A percentile compares a stretch with the other conserved stretches of the same genome.
Conservation (phyloP, 805 yeast genomes). For the Candida ascalaphidarum region DNA sequence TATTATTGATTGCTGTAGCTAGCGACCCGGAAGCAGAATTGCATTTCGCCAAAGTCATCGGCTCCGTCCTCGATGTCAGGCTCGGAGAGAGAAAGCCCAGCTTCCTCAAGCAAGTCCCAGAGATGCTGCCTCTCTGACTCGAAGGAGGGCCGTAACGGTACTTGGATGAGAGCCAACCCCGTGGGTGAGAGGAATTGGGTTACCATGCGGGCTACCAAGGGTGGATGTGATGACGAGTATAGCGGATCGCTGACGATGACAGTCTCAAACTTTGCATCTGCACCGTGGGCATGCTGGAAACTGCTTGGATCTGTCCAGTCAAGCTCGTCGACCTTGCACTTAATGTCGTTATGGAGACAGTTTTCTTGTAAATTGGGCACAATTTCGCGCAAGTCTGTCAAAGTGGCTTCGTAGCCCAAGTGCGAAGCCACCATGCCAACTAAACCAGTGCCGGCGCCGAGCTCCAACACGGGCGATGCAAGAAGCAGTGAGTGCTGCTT, state of each 20-base stretch:
- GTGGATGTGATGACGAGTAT: conserved; percentile 77
- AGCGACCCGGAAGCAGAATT: conserved; percentile 44
- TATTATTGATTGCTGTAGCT: too few relatives aligned
- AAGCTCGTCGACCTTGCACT: conserved; percentile 39
- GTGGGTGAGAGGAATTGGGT: conserved; percentile 30
- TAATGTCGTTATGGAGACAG: conserved; percentile 39
- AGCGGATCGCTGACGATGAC: conserved; percentile 82
- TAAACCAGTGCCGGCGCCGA: conserved; percentile 96
- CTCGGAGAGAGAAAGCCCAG: conserved; percentile 24
- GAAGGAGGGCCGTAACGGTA: conserved; percentile 66
- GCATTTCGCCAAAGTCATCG: conserved; percentile 80
- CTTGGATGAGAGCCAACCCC: conserved; percentile 54
- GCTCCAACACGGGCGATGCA: conserved; percentile 43
- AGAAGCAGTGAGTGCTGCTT: conserved; percentile 10
- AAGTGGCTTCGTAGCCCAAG: conserved; percentile 39
- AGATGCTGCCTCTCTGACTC: conserved; percentile 55
- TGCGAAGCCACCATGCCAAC: conserved; percentile 65
- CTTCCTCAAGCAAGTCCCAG: conserved; percentile 42
- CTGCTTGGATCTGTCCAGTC: conserved; percentile 71
- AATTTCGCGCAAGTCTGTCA: conserved; percentile 80
- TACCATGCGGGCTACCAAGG: conserved; percentile 58
- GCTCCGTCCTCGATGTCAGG: conserved; percentile 50
- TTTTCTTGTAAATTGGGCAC: conserved; percentile 59
- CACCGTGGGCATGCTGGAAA: conserved; percentile 17
- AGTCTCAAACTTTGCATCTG: conserved; percentile 39